Base-by-base conservation (phyloP, 1,284 basidiomycete species). In the Pseudozyma pruni region DNA sequence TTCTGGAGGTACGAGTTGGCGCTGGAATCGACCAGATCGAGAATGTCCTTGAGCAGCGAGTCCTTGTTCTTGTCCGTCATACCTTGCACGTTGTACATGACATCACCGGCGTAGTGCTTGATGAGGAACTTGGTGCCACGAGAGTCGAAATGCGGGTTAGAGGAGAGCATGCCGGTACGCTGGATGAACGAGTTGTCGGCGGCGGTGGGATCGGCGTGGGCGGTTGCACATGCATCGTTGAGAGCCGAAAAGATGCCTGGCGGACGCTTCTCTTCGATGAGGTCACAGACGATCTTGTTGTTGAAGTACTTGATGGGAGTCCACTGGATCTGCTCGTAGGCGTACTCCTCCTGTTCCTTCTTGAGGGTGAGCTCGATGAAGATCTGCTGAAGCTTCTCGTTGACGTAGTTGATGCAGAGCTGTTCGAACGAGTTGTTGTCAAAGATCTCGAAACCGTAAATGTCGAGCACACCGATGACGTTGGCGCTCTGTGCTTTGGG, bases 51-150 rank as follows among this genome's bases (percentile, higher is more conserved):
- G 82, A 94, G 87, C 29, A 99, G 87, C 6, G 93, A 89, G 78
- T 99, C 96, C 87, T 98, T 98, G 87, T 99, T 99, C 88, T 98
- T 99, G 85, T 99, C 96, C 16, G 96, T 98, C 96, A 98, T 98
- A 9, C 96, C 96, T 14, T 90, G 83, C 8, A 98, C 89, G 72
- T 94, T 96, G 86, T 99, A 99, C 88, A 94, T 92, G 72, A 99
- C 96, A 81, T 98, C 96, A 73, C 96, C 96, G 25, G 95, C 95
- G 42, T 81, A 81, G 57, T 81, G 80, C 80, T 97, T 97, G 83
- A 98, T 94, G 35, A 79, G 52, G 75, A 81, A 81, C 57, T 80
- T 79, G 64, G 56, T 66, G 35, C 76, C 74, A 23, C 78, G 74
- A 90, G 87, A 84, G 93, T 95, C 17, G 88, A 89, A 32, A 91